A percentile compares a stretch with the other conserved stretches of the same genome.
phyloP scores from a whole-genome alignment of 345 rosid genomes.

The Xanthoceras sorbifolium region DNA sequence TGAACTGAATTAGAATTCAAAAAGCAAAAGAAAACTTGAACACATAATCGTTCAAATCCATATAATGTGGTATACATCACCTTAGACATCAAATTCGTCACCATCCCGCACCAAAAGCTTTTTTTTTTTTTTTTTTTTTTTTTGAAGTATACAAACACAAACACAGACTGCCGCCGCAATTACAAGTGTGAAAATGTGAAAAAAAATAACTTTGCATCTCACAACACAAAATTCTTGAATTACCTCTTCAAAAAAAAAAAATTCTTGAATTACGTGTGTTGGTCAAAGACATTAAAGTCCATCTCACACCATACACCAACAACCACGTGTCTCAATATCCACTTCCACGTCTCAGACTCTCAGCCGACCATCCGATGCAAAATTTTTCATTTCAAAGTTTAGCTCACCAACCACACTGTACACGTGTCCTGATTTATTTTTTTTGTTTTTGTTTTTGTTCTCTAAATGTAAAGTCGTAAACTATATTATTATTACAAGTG shows the following conservation, averaged over 20 bases:
- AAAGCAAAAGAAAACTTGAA: not conserved
- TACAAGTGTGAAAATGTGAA: constrained; percentile 11
- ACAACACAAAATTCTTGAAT: not conserved
- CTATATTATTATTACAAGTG: no score
- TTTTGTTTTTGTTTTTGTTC: no score
- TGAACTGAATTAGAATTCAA: no score
- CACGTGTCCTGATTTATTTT: constrained; percentile 43
- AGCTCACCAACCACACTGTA: constrained; percentile 64
- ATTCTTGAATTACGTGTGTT: constrained; percentile 2
- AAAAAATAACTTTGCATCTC: no score
- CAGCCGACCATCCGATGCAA: constrained; percentile 45
- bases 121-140: no score
- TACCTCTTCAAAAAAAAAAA: constrained; percentile 5
- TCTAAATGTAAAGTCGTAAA: no score
- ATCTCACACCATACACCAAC: not conserved
- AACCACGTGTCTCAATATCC: constrained; percentile 24
- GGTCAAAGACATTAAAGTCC: not conserved
- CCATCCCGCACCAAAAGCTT: not conserved
- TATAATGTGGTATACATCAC: not conserved
- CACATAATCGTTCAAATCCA: not conserved
- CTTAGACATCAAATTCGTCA: not conserved
- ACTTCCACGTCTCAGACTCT: constrained; percentile 24
- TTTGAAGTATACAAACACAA: no score
- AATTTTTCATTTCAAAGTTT: constrained; percentile 56
- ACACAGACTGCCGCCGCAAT: no score